Evolutionary conservation across 257 asterid genomes (phyloP), one percentile per base, ranked within the genome.

Genomic region (Solanum verrucosum): DNA sequence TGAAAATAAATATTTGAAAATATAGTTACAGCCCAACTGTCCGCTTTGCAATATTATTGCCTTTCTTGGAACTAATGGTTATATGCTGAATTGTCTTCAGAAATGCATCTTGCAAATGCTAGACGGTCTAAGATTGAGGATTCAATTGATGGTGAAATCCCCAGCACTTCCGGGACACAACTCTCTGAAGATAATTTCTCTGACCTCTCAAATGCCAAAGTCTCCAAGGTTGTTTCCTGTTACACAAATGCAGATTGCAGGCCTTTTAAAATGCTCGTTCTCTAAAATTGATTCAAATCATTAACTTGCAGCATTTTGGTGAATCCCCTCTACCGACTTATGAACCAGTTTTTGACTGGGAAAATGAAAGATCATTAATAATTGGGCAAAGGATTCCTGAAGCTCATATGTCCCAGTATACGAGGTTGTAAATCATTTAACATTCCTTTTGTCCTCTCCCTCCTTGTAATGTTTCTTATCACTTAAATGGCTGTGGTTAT

Each of bases 281-380:
- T 87, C 59, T 67, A 49, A 70, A 78, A 72, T 84, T 70, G 70
- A 75, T 89, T 90, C 70, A 83, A 79, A 20, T 88, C 29, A 88
- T 73, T 88, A 87, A 33, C 88, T 88, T 93, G 97, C 98, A 97
- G 99, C 99, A 97, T 93, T 91, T 96, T 92, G 99, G 99, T 59
- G 98, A 96, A 91, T 95, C 99, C 77, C 98, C 98, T 11, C 91
- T 97, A 59, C 98, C 98, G 68, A 98, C 99, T 52, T 96, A 97
- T 89, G 99, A 97, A 91, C 99, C 99, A 34, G 98, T 94, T 91
- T 97, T 96, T 92, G 99, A 97, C 90, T 96, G 99, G 99, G 98
- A 94, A 73, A 97, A 93, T 83, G 99, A 97, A 92, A 92, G 99
- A 90, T 92, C 98, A 77, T 90, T 94, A 84, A 93, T 96, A 93